Evolutionary conservation across 352 stramenopile genomes (phyloP).

Genomic region (Pythium apleroticum): DNA sequence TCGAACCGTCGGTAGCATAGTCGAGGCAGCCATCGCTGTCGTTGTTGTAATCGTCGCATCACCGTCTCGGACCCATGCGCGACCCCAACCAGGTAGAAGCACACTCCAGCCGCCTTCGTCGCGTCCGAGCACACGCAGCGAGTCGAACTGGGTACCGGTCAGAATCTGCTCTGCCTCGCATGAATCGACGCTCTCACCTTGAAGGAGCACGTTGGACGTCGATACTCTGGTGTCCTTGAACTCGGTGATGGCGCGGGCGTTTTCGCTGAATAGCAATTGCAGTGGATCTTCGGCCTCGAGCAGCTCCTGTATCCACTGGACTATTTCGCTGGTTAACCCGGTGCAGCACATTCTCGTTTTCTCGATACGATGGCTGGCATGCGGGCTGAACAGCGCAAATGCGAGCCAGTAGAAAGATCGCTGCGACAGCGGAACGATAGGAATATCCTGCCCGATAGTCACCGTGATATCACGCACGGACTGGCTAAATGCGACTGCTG

Average conservation of each 20-base stretch:
- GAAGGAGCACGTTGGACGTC: not conserved
- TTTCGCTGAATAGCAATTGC: not conserved
- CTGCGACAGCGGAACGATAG: not conserved
- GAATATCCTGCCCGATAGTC: not conserved
- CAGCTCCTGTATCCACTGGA: not conserved
- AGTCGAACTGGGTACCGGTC: too few species aligned
- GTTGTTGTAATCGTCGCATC: too few species aligned
- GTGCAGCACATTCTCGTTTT: not conserved
- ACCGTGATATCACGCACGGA: not conserved
- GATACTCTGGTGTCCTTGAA: not conserved
- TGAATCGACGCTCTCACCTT: not conserved
- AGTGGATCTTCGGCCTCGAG: slow-evolving; percentile 1
- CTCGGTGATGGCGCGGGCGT: not conserved
- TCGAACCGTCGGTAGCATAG: not conserved
- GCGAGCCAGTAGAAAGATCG: slow-evolving; percentile 2
- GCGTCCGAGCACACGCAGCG: too few species aligned
- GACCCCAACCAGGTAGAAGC: too few species aligned
- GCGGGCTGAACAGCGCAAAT: not conserved
- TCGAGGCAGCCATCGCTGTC: too few species aligned
- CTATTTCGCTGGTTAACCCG: not conserved
- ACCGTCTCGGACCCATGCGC: too few species aligned
- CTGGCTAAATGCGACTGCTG: not conserved
- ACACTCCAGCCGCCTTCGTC: too few species aligned
- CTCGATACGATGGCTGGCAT: not conserved
- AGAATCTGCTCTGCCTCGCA: too few species aligned